Conservation (phyloP, 2,329 filamentous ascomycete genomes). For the Drechmeria coniospora region DNA sequence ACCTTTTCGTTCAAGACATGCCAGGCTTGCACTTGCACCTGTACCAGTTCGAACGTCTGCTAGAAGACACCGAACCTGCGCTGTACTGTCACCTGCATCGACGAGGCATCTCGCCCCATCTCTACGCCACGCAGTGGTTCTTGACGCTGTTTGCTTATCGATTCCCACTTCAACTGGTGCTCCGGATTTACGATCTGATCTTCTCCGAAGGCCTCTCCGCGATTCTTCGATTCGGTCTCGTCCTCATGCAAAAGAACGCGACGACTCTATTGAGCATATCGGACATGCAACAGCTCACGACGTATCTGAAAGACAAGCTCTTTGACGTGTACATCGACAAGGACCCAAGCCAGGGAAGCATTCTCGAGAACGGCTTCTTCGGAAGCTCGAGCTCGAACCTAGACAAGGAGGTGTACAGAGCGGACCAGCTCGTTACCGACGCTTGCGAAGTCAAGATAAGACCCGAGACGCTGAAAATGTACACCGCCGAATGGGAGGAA, state of each 20-base stretch:
- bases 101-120: conserved; percentile 71
- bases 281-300: conserved; percentile 81
- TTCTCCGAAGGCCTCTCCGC: conserved; percentile 85
- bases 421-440: conserved; percentile 84
- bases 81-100: conserved; percentile 88
- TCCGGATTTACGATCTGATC: conserved; percentile 92
- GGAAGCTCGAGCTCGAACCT: conserved; percentile 76
- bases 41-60: conserved; percentile 84
- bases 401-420: conserved; percentile 91
- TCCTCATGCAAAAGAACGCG: conserved; percentile 91
- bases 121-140: conserved; percentile 99
- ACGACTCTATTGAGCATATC: conserved; percentile 64
- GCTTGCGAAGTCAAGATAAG: conserved; percentile 80
- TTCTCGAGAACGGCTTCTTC: conserved; percentile 94
- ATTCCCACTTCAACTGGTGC: conserved; percentile 87
- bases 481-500: conserved; percentile 84
- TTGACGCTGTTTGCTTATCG: conserved; percentile 96
- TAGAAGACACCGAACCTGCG: conserved; percentile 88
- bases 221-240: conserved; percentile 86
- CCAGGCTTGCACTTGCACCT: conserved; percentile 83
- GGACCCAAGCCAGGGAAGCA: conserved; percentile 76
- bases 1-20: conserved; percentile 93
- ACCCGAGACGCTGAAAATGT: conserved; percentile 64
- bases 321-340: conserved; percentile 98
- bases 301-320: conserved; percentile 80